These are phyloP conservation scores for Auricularia sp. DNA, from an alignment of 768 basidiomycete genomes.

Conservation along the genomic window DNA sequence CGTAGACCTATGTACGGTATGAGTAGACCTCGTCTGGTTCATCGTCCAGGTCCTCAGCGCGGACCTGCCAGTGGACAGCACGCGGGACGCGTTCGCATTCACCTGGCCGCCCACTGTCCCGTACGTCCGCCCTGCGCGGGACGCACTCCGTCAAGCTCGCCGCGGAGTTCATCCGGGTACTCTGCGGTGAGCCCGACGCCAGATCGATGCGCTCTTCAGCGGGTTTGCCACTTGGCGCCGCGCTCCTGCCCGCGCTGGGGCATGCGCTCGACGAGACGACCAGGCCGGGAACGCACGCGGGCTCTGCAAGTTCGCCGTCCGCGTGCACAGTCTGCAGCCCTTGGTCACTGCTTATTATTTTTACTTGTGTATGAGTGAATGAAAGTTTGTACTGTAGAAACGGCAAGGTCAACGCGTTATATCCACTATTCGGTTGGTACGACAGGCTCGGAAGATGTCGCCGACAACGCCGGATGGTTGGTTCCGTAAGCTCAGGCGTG, in stretches of 20 bases:
- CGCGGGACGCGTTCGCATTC: background rate
- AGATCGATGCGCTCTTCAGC: background rate
- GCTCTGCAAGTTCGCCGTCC: background rate
- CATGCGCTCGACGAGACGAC: background rate
- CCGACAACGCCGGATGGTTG: too few species aligned
- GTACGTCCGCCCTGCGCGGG: background rate
- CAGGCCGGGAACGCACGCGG: too few species aligned
- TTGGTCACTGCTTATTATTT: too few species aligned
- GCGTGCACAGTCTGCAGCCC: background rate
- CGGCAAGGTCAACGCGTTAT: too few species aligned
- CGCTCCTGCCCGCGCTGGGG: background rate
- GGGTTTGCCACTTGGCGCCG: too few species aligned
- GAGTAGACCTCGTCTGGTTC: background rate
- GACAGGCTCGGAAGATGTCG: too few species aligned
- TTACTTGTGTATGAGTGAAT: too few species aligned
- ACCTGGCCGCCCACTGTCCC: background rate
- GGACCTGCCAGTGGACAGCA: background rate
- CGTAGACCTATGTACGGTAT: background rate
- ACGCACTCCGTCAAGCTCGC: background rate
- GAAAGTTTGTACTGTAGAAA: too few species aligned
- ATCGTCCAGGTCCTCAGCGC: background rate
- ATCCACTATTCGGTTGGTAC: too few species aligned
- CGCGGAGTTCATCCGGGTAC: background rate
- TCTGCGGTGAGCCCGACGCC: background rate
- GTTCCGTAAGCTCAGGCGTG: too few species aligned